Percentiles rank a stretch among this genome's conserved stretches.
Evolutionary conservation across 139 green algal species (phyloP).

Genomic region (Gonium pectorale): DNA sequence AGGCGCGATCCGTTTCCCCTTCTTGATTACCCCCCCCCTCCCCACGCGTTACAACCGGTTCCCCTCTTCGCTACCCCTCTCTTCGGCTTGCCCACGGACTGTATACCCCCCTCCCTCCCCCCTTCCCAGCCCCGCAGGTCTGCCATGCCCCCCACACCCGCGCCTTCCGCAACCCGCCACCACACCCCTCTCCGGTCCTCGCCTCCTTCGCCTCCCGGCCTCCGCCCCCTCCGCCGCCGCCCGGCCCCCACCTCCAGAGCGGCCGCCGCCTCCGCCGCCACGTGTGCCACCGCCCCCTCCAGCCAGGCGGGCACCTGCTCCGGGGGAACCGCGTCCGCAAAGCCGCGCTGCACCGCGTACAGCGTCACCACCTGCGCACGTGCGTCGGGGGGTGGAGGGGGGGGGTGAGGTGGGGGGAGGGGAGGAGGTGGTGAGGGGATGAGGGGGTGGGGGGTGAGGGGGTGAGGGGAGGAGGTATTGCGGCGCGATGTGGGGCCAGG

Average conservation of each 20-base stretch:
- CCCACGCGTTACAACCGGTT: too few species aligned
- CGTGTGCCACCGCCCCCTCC: conserved; percentile 44
- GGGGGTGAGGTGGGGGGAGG: too few species aligned
- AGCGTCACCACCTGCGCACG: conserved; percentile 68
- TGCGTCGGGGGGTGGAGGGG: too few species aligned
- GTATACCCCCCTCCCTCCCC: not conserved
- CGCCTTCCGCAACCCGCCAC: not conserved
- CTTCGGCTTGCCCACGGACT: too few species aligned
- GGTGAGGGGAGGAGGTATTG: too few species aligned
- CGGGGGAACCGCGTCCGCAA: conserved; percentile 48
- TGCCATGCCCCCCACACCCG: not conserved
- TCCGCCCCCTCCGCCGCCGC: not conserved
- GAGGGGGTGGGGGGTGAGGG: too few species aligned
- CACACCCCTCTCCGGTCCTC: not conserved
- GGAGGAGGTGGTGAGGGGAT: too few species aligned
- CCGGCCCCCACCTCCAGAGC: conserved; percentile 30
- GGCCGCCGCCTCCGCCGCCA: conserved; percentile 31
- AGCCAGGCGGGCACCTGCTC: conserved; percentile 55
- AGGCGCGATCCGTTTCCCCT: too few species aligned
- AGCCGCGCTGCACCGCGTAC: conserved; percentile 62
- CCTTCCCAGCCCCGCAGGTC: not conserved
- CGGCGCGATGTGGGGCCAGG: too few species aligned
- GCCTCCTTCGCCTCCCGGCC: not conserved
- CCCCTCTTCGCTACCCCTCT: too few species aligned
- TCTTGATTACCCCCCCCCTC: too few species aligned